A percentile compares a stretch with the other conserved stretches of the same genome.
These are phyloP conservation scores for Tritrichomonas musculus DNA, from an alignment of 208 protist genomes.

Conservation along the genomic window DNA sequence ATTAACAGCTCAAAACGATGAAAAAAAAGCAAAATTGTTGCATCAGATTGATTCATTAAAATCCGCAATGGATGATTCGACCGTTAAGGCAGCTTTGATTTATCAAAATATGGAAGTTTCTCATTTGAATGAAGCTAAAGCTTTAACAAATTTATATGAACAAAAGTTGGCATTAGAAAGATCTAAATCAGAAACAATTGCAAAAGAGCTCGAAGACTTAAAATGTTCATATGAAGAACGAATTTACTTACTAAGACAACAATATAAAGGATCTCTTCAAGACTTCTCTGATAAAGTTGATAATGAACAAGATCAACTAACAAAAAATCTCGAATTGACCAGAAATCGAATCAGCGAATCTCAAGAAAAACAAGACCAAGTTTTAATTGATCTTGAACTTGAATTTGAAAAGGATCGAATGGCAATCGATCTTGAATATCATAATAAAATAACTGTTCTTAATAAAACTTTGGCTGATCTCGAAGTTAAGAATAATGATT, in stretches of 20 bases:
- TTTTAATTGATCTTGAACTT: neutral
- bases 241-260: neutral
- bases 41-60: neutral
- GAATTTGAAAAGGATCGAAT: constrained; percentile 29
- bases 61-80: constrained; percentile 6
- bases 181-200: neutral
- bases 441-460: neutral
- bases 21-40: neutral
- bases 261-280: neutral
- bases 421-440: neutral
- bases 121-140: constrained; percentile 29
- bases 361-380: neutral
- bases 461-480: neutral
- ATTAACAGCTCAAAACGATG: neutral
- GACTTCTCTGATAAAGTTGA: neutral
- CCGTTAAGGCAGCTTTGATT: neutral
- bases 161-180: neutral
- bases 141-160: constrained; percentile 18
- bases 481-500: neutral
- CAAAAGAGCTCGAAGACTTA: neutral
- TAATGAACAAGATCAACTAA: neutral
- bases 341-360: neutral
- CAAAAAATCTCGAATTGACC: neutral
- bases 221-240: constrained; percentile 29
- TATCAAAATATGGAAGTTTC: constrained; percentile 23